Evolutionary conservation across 1,284 basidiomycete species (phyloP).

Genomic region (Lignosus rhinocerotis): DNA sequence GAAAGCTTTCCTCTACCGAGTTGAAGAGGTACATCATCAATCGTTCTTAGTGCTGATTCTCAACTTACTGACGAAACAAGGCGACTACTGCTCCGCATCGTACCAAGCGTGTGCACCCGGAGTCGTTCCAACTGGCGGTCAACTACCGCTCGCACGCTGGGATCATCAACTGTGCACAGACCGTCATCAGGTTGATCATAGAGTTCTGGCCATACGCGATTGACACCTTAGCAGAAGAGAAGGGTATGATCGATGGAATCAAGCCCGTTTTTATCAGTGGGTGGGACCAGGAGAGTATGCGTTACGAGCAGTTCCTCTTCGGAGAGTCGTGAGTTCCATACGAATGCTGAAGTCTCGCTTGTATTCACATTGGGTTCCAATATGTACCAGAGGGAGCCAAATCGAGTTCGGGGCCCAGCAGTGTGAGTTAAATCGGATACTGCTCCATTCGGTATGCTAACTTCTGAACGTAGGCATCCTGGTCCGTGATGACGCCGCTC

Average conservation of each 20-base stretch:
- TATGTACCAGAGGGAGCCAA: constrained; percentile 40
- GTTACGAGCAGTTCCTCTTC: constrained; percentile 60
- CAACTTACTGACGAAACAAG: background rate
- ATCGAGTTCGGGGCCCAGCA: constrained; percentile 72
- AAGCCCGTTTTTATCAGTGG: constrained; percentile 62
- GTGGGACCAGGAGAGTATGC: constrained; percentile 51
- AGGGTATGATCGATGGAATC: constrained; percentile 56
- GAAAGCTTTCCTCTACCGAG: constrained; percentile 61
- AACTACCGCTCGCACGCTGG: constrained; percentile 77
- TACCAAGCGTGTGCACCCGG: constrained; percentile 32
- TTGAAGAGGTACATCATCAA: constrained; percentile 53
- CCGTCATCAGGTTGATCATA: constrained; percentile 62
- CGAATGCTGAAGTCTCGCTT: background rate
- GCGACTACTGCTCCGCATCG: background rate
- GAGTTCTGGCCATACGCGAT: constrained; percentile 68
- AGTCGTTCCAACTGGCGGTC: constrained; percentile 57
- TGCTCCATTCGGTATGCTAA: background rate
- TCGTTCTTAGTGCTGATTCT: background rate
- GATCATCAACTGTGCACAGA: constrained; percentile 62
- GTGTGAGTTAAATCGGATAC: constrained; percentile 37
- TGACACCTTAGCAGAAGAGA: constrained; percentile 58
- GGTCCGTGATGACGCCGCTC: constrained; percentile 60
- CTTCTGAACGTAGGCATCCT: constrained; percentile 54
- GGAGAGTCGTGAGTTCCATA: constrained; percentile 41
- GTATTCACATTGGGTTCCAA: background rate